Evolutionary conservation across 1,284 basidiomycete species (phyloP).

Genomic region (Malassezia psittaci): DNA sequence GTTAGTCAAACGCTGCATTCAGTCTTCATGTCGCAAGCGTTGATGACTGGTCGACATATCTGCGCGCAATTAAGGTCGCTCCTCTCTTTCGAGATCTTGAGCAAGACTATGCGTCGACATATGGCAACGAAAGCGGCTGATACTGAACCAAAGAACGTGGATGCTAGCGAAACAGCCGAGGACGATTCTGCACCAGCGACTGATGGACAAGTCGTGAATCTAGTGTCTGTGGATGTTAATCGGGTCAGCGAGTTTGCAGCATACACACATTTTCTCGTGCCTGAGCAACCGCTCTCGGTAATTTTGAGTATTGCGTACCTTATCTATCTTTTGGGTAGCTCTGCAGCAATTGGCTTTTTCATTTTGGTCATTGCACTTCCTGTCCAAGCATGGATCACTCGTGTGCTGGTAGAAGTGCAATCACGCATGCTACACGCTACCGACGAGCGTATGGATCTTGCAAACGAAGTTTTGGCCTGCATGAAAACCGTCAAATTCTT

Average conservation of each 20-base stretch:
- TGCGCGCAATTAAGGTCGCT: conserved; percentile 50
- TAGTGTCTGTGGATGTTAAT: conserved; percentile 54
- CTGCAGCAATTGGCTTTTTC: conserved; percentile 47
- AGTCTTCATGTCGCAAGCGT: conserved; percentile 49
- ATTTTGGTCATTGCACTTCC: conserved; percentile 40
- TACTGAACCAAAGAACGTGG: conserved; percentile 20
- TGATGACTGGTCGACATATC: conserved; percentile 52
- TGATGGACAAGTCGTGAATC: conserved; percentile 54
- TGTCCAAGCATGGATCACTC: conserved; percentile 47
- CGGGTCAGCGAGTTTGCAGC: conserved; percentile 33
- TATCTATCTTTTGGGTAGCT: conserved; percentile 53
- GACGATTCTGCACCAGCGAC: conserved; percentile 31
- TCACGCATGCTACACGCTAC: conserved; percentile 51
- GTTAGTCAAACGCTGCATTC: conserved; percentile 50
- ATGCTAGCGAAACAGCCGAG: conserved; percentile 14
- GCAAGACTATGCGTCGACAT: conserved; percentile 53
- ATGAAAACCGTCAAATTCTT: conserved; percentile 59
- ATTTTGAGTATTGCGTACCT: conserved; percentile 50
- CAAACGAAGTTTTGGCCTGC: conserved; percentile 53
- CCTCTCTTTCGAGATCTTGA: conserved; percentile 54
- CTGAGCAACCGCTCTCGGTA: conserved; percentile 52
- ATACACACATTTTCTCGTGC: conserved; percentile 48
- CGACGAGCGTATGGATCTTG: conserved; percentile 53
- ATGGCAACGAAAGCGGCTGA: conserved; percentile 43
- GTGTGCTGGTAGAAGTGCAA: conserved; percentile 51